phyloP scores from a whole-genome alignment of 371 early-diverging fungal genomes.

The Mortierella sp. region DNA sequence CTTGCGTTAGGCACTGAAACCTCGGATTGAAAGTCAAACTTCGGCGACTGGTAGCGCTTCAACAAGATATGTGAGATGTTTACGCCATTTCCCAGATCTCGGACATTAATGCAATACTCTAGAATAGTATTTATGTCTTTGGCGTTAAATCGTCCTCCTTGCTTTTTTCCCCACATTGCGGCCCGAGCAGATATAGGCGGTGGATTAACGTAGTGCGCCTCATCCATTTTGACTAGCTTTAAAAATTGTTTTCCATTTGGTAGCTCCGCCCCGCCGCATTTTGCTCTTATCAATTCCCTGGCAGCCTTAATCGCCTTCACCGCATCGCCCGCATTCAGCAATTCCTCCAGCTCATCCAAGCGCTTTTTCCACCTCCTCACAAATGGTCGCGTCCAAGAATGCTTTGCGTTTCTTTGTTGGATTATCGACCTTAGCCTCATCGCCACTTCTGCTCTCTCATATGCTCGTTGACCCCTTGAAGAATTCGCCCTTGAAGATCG shows the following conservation, averaged over 20 bases:
- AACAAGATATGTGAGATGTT: constrained; percentile 14
- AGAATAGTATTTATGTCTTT: constrained; percentile 38
- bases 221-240: constrained; percentile 13
- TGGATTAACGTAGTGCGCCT: background rate
- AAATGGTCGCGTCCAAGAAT: constrained; percentile 10
- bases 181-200: background rate
- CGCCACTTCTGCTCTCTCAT: background rate
- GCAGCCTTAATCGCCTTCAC: constrained; percentile 17
- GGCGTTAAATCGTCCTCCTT: constrained; percentile 13
- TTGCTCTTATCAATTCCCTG: constrained; percentile 13
- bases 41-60: constrained; percentile 15
- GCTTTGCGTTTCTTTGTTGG: background rate
- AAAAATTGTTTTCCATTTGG: constrained; percentile 14
- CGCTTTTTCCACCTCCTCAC: background rate
- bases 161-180: background rate
- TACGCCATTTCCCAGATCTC: constrained; percentile 24
- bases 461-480: constrained; percentile 9
- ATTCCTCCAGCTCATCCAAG: background rate
- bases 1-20: constrained; percentile 24
- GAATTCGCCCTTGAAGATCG: constrained; percentile 4
- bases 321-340: background rate
- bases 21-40: constrained; percentile 20
- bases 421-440: background rate
- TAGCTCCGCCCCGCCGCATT: constrained; percentile 13
- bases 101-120: constrained; percentile 16